Base-by-base conservation (phyloP, 2,329 filamentous ascomycete species). In the Fusarium sp. region DNA sequence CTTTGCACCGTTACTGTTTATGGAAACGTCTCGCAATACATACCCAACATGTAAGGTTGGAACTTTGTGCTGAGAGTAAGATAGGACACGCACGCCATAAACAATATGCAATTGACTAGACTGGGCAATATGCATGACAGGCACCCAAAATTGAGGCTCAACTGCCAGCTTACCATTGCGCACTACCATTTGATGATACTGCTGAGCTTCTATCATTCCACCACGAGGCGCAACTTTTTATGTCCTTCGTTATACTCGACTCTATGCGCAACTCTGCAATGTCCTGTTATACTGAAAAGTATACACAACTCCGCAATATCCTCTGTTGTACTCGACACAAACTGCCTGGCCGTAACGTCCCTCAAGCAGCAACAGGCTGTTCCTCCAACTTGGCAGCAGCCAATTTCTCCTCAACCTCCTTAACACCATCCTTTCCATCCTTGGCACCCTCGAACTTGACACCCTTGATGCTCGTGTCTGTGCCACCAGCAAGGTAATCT, bases 401-500 rank as follows among this genome's bases (percentile, higher is more conserved):
- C 66, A 77, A 41, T 69, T 77, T 76, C 65, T 76, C 75, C 31
- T 67, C 65, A 42, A 76, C 72, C 13, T 54, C 72, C n/a, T 73
- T 59, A 2, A 72, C 71, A 30, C 57, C 65, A 36, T 34, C 58
- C 42, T 57, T 56, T 15, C 47, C 66, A 10, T 49, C 31, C 20
- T 49, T 49, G 12, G 34, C 47, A 45, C 59, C 66, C 11, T 68
- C 72, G 52, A 77, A 78, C 67, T 70, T 75, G 64, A 77, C 59
- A 1, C 79, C 79, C 42, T 71, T 74, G 60, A 80, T 65, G 67
- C 80, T 81, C 31, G 71, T 68, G 20, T 79, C 77, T 1, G 77
- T 77, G 30, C 79, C 80, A 7, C 95, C 95, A 67, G 89, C 88
- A n/a, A 99, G 84, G 75, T 95, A 97, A 62, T 89, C 87, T 82